These are phyloP conservation scores for Symbiodinium natans DNA, from an alignment of 73 alveolate genomes.

Conservation along the genomic window DNA sequence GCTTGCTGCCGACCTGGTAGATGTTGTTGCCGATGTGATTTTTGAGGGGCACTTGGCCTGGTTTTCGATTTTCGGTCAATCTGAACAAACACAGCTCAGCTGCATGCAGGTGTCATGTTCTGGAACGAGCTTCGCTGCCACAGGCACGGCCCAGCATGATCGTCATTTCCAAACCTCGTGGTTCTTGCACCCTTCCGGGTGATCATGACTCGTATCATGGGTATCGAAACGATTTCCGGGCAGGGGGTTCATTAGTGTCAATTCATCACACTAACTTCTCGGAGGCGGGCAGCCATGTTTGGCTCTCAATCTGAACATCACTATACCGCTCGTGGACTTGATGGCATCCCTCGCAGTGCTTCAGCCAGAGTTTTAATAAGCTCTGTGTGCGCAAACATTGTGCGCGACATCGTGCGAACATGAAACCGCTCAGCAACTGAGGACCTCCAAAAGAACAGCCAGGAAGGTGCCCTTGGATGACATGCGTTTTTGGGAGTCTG, in stretches of 20 bases:
- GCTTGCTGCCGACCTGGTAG: not conserved
- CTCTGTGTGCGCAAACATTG: too few species aligned
- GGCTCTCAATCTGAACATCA: not conserved
- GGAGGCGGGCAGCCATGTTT: not conserved
- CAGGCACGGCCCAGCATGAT: too few species aligned
- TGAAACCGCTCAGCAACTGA: not conserved
- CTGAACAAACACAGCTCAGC: not conserved
- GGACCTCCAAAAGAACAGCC: not conserved
- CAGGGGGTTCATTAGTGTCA: too few species aligned
- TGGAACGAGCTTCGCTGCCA: conserved; percentile 1
- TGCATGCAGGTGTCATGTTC: conserved; percentile 41
- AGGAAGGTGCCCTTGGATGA: not conserved
- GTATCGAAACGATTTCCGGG: too few species aligned
- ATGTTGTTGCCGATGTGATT: not conserved
- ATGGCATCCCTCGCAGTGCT: not conserved
- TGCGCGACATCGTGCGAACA: too few species aligned
- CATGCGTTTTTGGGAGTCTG: not conserved
- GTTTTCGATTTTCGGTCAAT: too few species aligned
- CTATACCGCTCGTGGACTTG: not conserved
- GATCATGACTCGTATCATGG: too few species aligned
- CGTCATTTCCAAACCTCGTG: too few species aligned
- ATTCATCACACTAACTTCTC: too few species aligned
- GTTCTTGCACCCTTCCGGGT: too few species aligned
- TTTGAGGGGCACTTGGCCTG: too few species aligned
- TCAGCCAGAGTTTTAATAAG: too few species aligned